These are phyloP conservation scores for Bidens hawaiensis DNA, from an alignment of 140 eudicot species.

Conservation along the genomic window DNA sequence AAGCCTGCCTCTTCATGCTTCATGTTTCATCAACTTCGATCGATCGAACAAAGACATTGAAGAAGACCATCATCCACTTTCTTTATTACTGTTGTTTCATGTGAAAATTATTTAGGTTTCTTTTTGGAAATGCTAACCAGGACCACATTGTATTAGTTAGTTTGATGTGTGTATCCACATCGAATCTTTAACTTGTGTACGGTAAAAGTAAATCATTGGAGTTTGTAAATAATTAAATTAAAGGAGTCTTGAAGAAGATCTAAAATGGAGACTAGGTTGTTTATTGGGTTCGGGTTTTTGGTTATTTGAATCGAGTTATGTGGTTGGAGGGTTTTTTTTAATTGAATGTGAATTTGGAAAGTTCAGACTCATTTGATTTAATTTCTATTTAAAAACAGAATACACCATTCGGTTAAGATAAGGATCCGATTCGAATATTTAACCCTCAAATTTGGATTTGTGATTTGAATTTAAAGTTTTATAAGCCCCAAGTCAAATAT, in stretches of 20 bases:
- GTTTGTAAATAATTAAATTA: background rate
- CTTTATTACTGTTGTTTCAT: conserved; percentile 11
- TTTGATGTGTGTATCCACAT: conserved; percentile 5
- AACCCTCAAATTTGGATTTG: too few species aligned
- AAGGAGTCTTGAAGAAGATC: background rate
- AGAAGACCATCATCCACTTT: background rate
- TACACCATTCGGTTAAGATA: too few species aligned
- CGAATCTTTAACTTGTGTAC: background rate
- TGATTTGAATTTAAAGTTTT: too few species aligned
- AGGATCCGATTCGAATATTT: too few species aligned
- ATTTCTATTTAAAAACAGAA: too few species aligned
- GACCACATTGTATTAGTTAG: conserved; percentile 22
- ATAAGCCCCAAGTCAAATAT: too few species aligned
- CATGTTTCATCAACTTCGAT: conserved; percentile 1
- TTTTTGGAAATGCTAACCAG: background rate
- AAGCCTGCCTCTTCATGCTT: conserved; percentile 1
- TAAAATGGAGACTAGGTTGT: too few species aligned
- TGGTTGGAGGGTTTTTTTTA: too few species aligned
- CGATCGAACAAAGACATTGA: conserved; percentile 6
- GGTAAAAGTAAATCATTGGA: conserved; percentile 2
- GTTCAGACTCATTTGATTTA: too few species aligned
- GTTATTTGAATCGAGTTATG: too few species aligned
- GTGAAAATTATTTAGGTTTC: background rate
- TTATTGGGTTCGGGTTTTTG: too few species aligned
- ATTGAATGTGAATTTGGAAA: too few species aligned